Evolutionary conservation across 176 grass and related monocot genomes (phyloP), one percentile per base, ranked within the genome.

Genomic region (Oropetium thomaeum): DNA sequence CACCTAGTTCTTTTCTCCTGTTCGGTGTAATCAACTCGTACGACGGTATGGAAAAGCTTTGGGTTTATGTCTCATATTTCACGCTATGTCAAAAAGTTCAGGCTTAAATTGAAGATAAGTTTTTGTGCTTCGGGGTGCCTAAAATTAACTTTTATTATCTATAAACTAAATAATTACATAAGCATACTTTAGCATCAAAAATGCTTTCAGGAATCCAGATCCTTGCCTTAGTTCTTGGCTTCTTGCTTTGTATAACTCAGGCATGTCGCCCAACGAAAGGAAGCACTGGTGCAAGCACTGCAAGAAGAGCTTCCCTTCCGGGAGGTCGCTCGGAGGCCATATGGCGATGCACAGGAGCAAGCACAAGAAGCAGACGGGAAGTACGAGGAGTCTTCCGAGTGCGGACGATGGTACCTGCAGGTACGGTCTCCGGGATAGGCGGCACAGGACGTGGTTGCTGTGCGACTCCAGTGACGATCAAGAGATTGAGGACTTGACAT

Each of bases 281-380:
- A 76, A 81, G 65, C 45, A 76, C 65, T 71, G 72, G 35, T 86
- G 84, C 78, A 86, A 71, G 72, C 17, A 65, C 12, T 82, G 84
- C 78, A 65, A 38, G 45, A 87, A 76, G 73, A 77, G 65, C 78
- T 87, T 87, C 72, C 78, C 84, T 65, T 81, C 84, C 0, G 30
- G 17, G n/a, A 7, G 0, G 6, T 86, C 84, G 2, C 78, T 87
- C 3, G 78, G 78, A 65, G 84, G 84, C 34, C 84, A 86, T 63
- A 86, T 86, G 77, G 57, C 13, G 22, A 10, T 81, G 42, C 70
- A 86, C 77, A n/a, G 33, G 15, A 9, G 11, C 27, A 62, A 57
- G 32, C 77, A 66, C 37, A 81, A 62, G 42, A 86, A 69, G 29
- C 33, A 52, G 64, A 9, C 42, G 7, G 42, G 7, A 19, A 27